Conservation (phyloP, 2,329 filamentous ascomycete genomes). For the Pseudogymnoascus sp. region DNA sequence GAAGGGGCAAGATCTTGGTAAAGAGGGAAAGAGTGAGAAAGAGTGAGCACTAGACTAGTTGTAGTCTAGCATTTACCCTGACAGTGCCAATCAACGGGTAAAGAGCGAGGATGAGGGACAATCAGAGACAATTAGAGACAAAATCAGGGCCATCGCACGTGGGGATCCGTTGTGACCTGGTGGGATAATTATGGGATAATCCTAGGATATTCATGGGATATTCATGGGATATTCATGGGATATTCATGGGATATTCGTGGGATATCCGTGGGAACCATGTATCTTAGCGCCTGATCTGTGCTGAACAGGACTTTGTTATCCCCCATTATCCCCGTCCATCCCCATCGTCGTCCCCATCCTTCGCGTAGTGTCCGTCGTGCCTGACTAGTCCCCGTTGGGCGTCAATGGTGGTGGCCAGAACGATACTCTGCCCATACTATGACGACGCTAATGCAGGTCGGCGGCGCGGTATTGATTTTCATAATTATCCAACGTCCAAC, state of each 20-base stretch:
- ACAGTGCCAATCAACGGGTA: not conserved
- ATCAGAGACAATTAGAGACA: too few species aligned
- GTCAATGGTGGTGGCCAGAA: not conserved
- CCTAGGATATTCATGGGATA: too few species aligned
- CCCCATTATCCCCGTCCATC: not conserved
- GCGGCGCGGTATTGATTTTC: conserved; percentile 18
- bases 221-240: not conserved
- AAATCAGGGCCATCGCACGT: too few species aligned
- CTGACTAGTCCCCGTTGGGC: not conserved
- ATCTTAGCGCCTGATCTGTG: not conserved
- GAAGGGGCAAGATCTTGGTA: not conserved
- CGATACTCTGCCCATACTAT: too few species aligned
- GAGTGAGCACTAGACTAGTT: not conserved
- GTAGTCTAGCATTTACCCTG: not conserved
- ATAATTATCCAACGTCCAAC: too few species aligned
- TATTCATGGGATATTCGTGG: not conserved
- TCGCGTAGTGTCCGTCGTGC: too few species aligned
- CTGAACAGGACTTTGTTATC: not conserved
- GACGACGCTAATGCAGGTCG: conserved; percentile 14
- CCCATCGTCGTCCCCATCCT: too few species aligned
- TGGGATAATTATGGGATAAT: too few species aligned
- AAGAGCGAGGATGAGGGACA: not conserved
- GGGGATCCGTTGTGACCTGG: too few species aligned
- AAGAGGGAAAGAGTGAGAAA: not conserved
- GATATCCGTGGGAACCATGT: not conserved